Evolutionary conservation across 1,139 yeast species (phyloP).

Genomic region (Entelexis sorbosivorans): DNA sequence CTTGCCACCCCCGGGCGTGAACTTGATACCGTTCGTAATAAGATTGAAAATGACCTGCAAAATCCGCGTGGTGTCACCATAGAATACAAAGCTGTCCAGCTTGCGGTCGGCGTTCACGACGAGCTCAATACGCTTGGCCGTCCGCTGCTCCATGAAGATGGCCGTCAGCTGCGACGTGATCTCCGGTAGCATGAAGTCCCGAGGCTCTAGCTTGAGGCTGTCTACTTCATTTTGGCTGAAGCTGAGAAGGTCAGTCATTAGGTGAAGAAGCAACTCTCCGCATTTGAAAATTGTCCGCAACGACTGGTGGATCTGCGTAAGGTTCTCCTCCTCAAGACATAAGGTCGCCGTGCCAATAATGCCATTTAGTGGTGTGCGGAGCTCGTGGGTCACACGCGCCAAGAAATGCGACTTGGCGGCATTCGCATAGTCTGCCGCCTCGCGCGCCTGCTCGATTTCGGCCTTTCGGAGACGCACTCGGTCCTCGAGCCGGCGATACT

Average conservation of each 20-base stretch:
- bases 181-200: conserved; percentile 61
- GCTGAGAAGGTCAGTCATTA: conserved; percentile 78
- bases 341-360: conserved; percentile 92
- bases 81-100: conserved; percentile 26
- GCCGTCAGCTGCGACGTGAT: conserved; percentile 77
- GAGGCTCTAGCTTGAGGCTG: conserved; percentile 69
- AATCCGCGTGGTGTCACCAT: conserved; percentile 87
- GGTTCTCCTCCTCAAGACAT: conserved; percentile 73
- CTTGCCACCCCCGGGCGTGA: conserved; percentile 80
- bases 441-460: conserved; percentile 52
- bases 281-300: conserved; percentile 74
- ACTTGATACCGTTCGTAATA: conserved; percentile 79
- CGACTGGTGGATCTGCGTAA: conserved; percentile 52
- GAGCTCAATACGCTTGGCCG: conserved; percentile 54
- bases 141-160: conserved; percentile 76
- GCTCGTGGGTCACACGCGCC: conserved; percentile 91
- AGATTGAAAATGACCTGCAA: conserved; percentile 87
- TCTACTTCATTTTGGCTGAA: conserved; percentile 85
- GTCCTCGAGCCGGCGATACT: conserved; percentile 75
- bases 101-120: conserved; percentile 28
- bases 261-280: conserved; percentile 78
- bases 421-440: conserved; percentile 52
- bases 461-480: conserved; percentile 75
- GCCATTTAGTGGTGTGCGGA: conserved; percentile 91
- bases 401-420: conserved; percentile 93